Evolutionary conservation across 78 protist genomes (phyloP).

Genomic region (Dictyostelium purpureum): DNA sequence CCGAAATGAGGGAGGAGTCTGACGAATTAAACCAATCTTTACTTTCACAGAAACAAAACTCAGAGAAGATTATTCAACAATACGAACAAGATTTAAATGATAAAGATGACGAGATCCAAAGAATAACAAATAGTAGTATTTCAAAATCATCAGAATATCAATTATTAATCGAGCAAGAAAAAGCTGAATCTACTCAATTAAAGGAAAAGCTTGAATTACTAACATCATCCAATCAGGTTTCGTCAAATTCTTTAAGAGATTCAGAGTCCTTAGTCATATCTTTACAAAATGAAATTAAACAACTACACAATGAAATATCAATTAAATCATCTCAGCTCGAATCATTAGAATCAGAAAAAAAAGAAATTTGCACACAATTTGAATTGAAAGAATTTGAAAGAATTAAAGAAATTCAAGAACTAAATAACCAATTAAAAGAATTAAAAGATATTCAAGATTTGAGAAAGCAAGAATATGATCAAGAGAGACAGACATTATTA

Average conservation of each 20-base stretch:
- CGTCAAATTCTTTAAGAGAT: no score
- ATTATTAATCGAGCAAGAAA: background rate
- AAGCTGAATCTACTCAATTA: background rate
- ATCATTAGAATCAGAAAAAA: background rate
- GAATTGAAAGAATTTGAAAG: background rate
- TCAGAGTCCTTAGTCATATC: no score
- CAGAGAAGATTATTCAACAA: background rate
- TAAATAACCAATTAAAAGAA: background rate
- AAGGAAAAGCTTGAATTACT: background rate
- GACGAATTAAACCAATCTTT: background rate
- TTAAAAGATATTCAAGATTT: background rate
- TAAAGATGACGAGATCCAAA: background rate
- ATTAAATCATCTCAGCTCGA: background rate
- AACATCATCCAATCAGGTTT: background rate
- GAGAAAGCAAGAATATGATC: no score
- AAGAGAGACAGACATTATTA: background rate
- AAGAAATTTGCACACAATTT: background rate
- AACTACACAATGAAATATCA: background rate
- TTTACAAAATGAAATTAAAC: background rate
- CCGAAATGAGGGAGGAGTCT: background rate
- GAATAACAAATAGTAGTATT: background rate
- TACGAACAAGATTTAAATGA: background rate
- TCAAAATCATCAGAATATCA: background rate
- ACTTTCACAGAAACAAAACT: background rate
- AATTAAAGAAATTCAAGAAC: background rate